Evolutionary conservation across 345 rosid species (phyloP), one percentile per base, ranked within the genome.

Genomic region (Populus nigra): DNA sequence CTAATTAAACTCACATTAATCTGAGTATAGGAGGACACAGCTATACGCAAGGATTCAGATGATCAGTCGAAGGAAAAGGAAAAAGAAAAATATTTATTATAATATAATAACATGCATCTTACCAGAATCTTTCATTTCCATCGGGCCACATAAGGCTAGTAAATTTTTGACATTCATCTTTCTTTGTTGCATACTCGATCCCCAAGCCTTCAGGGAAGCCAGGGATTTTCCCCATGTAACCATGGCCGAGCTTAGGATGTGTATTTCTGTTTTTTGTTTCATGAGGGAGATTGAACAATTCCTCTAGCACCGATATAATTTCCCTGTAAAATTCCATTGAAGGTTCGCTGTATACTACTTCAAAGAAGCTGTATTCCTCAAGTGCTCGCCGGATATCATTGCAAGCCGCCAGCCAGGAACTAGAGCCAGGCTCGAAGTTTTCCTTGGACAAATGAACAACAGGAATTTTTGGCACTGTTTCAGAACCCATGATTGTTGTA

Each of bases 291-390:
- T 77, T 62, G 70, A 86, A 88, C 39, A 88, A 43, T 53, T 88
- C 77, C 23, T 68, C 75, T 2, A 77, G 55, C 2, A 55, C 43
- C 4, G 55, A 65, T 22, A 88, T 45, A 23, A 83, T 31, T 22
- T 45, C 5, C 17, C 50, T 65, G 35, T 77, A 83, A 50, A 83
- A 76, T 36, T 85, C 77, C 33, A 61, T 2, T 0, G 86, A 29
- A 71, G 79, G 47, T 12, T 82, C 76, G 12, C 50, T n/a, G 66
- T 83, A 82, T 27, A 70, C 73, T 3, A 86, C 89, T 23, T 81
- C 83, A 41, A 92, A 88, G 78, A 89, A 92, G 20, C 94, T 92
- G 17, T 83, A 85, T 27, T 85, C 75, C 63, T 92, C 91, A 38
- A 90, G 85, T 31, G 92, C 90, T 63, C 71, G 55, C 43, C 80